Conservation (phyloP, 805 yeast genomes). For the Myxozyma nipponensis region DNA sequence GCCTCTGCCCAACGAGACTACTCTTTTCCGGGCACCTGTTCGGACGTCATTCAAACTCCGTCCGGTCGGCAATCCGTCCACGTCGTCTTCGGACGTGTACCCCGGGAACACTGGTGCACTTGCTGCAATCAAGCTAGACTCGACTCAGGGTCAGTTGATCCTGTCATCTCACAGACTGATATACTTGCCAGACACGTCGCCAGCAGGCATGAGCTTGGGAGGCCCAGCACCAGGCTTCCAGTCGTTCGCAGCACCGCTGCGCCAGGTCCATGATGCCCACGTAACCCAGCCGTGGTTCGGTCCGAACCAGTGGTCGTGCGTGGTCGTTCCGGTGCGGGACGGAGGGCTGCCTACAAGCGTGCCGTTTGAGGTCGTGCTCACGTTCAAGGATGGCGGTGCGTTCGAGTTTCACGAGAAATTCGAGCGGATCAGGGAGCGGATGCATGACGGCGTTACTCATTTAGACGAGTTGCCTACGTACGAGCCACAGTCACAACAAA, state of each 20-base stretch:
- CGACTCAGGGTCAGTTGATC: slow-evolving; percentile 24
- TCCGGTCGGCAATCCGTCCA: slow-evolving; percentile 4
- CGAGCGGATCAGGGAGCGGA: slow-evolving; percentile 29
- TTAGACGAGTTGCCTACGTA: slow-evolving; percentile 30
- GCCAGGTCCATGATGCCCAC: slow-evolving; percentile 26
- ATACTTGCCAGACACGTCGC: slow-evolving; percentile 24
- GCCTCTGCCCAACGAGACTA: slow-evolving; percentile 24
- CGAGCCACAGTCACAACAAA: slow-evolving; percentile 3
- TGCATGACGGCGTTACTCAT: slow-evolving; percentile 28
- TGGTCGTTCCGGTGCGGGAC: slow-evolving; percentile 26
- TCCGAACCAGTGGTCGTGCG: slow-evolving; percentile 29
- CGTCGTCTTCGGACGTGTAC: slow-evolving; percentile 4
- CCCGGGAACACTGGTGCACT: slow-evolving; percentile 9
- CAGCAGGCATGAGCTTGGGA: background rate
- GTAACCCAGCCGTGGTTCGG: slow-evolving; percentile 33
- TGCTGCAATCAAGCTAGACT: slow-evolving; percentile 8
- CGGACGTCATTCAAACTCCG: slow-evolving; percentile 19
- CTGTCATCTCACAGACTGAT: slow-evolving; percentile 30
- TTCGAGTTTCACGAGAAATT: slow-evolving; percentile 29
- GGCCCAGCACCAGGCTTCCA: slow-evolving; percentile 7
- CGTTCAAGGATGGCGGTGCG: slow-evolving; percentile 33
- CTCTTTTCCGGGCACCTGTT: slow-evolving; percentile 17
- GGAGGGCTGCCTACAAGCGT: slow-evolving; percentile 28
- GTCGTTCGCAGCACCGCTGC: slow-evolving; percentile 29
- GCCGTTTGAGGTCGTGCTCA: slow-evolving; percentile 26